These are phyloP conservation scores for Astragalus glycyphyllos DNA, from an alignment of 306 rosid genomes.

Conservation along the genomic window DNA sequence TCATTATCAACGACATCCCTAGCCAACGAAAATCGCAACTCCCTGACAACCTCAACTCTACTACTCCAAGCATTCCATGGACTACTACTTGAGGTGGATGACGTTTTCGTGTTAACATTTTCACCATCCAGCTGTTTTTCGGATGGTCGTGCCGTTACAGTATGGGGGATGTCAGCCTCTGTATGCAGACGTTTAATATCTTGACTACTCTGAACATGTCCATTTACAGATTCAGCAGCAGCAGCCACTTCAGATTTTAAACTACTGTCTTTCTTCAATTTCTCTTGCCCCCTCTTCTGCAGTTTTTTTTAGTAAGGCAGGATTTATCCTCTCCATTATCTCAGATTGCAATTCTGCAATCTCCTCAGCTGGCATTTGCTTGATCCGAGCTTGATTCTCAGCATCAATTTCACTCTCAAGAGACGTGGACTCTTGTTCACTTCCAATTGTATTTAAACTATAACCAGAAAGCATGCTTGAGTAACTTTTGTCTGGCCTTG, in stretches of 20 bases:
- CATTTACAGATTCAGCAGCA: slow-evolving; percentile 40
- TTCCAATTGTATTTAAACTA: slow-evolving; percentile 38
- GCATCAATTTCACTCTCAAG: slow-evolving; percentile 75
- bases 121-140: slow-evolving; percentile 42
- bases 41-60: slow-evolving; percentile 80
- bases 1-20: slow-evolving; percentile 67
- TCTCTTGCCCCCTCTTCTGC: slow-evolving; percentile 72
- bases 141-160: slow-evolving; percentile 37
- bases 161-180: slow-evolving; percentile 41
- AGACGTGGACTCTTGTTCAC: slow-evolving; percentile 49
- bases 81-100: slow-evolving; percentile 52
- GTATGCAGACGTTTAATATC: slow-evolving; percentile 41
- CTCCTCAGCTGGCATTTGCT: slow-evolving; percentile 75
- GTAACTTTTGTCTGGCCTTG: no score
- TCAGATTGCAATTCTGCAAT: slow-evolving; percentile 75
- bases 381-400: slow-evolving; percentile 69
- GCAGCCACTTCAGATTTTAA: slow-evolving; percentile 45
- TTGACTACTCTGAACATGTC: slow-evolving; percentile 42
- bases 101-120: slow-evolving; percentile 36
- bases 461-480: no score
- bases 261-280: slow-evolving; percentile 51
- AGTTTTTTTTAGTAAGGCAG: slow-evolving; percentile 62
- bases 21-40: slow-evolving; percentile 74
- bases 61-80: slow-evolving; percentile 86
- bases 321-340: slow-evolving; percentile 76